A percentile compares a stretch with the other conserved stretches of the same genome.
Evolutionary conservation across 108 stramenopile genomes (phyloP).

Genomic region (Cyclotella baltica): DNA sequence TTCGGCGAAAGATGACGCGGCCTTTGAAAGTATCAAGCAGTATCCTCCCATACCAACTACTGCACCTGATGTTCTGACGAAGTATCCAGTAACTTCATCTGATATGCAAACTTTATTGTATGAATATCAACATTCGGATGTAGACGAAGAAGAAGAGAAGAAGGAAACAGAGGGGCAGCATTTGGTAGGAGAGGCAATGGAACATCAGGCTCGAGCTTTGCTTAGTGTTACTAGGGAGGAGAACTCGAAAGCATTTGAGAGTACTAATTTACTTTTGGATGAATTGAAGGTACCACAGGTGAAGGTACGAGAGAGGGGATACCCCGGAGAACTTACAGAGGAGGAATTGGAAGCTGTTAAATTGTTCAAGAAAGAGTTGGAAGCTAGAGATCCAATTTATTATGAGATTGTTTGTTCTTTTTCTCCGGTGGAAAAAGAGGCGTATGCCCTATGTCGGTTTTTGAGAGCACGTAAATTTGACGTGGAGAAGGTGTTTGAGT

Average conservation of each 20-base stretch:
- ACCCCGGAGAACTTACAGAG: constrained; percentile 51
- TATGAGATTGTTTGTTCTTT: constrained; percentile 36
- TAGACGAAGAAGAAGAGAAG: neutral
- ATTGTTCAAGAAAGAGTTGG: constrained; percentile 14
- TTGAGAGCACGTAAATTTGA: constrained; percentile 51
- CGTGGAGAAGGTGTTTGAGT: constrained; percentile 47
- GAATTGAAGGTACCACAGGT: constrained; percentile 37
- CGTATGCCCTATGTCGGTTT: constrained; percentile 52
- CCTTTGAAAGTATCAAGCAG: constrained; percentile 36
- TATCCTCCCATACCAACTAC: constrained; percentile 39
- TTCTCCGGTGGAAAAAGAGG: constrained; percentile 45
- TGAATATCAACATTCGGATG: constrained; percentile 28
- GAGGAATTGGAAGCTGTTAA: constrained; percentile 34
- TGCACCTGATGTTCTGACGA: constrained; percentile 9
- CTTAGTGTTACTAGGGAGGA: constrained; percentile 3
- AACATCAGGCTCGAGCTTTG: constrained; percentile 26
- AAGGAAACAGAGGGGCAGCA: neutral
- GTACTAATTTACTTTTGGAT: constrained; percentile 36
- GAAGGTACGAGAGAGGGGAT: constrained; percentile 39
- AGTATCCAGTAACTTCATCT: constrained; percentile 20
- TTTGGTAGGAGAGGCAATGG: constrained; percentile 30
- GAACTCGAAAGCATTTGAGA: neutral
- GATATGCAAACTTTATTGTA: constrained; percentile 35
- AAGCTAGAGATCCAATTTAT: constrained; percentile 45
- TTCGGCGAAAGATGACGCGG: constrained; percentile 29